Conservation (phyloP, 2,329 filamentous ascomycete genomes). For the Aspergillus sp. region DNA sequence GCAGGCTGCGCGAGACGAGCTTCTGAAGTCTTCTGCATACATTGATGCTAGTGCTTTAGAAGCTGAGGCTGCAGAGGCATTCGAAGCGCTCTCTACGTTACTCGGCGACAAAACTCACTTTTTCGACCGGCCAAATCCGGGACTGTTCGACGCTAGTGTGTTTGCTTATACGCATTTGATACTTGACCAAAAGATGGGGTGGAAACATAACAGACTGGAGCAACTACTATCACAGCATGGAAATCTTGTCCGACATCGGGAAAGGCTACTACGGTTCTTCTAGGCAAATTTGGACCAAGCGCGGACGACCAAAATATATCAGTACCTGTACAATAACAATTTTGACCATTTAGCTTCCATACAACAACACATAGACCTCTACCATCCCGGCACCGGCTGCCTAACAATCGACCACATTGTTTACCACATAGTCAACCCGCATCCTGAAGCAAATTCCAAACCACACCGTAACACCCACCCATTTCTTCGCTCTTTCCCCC, state of each 20-base stretch:
- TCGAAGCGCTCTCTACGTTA: slow-evolving; percentile 60
- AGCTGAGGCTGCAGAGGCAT: slow-evolving; percentile 61
- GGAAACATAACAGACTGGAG: slow-evolving; percentile 63
- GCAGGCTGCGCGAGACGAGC: slow-evolving; percentile 70
- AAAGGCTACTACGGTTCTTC: slow-evolving; percentile 59
- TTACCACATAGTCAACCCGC: slow-evolving; percentile 8
- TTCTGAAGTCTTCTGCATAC: slow-evolving; percentile 60
- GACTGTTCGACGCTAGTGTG: slow-evolving; percentile 81
- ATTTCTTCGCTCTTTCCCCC: slow-evolving; percentile 63
- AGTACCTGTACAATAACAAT: slow-evolving; percentile 17
- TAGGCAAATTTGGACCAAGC: slow-evolving; percentile 17
- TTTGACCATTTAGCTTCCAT: not conserved
- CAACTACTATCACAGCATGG: slow-evolving; percentile 57
- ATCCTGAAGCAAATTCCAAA: slow-evolving; percentile 52
- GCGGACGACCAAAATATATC: not conserved
- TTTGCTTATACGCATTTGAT: slow-evolving; percentile 88
- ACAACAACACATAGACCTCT: not conserved
- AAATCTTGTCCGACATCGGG: slow-evolving; percentile 65
- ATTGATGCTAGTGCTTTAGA: slow-evolving; percentile 60
- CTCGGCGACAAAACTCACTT: slow-evolving; percentile 63
- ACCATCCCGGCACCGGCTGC: slow-evolving; percentile 2
- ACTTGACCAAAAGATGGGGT: slow-evolving; percentile 62
- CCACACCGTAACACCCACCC: slow-evolving; percentile 59
- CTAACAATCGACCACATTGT: slow-evolving; percentile 1
- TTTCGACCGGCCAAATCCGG: slow-evolving; percentile 59